Evolutionary conservation across 805 yeast genomes (phyloP).

Genomic region (Metschnikowia dekortorum): DNA sequence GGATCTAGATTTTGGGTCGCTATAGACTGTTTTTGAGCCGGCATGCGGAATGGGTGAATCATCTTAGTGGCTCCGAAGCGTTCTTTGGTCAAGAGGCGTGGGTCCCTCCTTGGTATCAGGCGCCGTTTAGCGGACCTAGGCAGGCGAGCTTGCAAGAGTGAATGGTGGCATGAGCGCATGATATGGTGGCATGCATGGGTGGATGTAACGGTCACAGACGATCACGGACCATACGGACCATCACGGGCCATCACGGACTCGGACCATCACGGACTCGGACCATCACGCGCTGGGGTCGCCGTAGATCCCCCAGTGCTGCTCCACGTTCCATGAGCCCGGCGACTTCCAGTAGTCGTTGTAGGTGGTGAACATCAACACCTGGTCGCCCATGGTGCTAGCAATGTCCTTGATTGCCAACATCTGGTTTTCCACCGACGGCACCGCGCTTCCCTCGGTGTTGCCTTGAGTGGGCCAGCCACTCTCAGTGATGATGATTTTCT

Average conservation of each 20-base stretch:
- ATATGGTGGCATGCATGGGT: too few species aligned
- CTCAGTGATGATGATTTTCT: constrained; percentile 53
- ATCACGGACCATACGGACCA: background rate
- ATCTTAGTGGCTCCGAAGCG: too few species aligned
- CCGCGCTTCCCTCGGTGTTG: constrained; percentile 47
- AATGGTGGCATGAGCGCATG: too few species aligned
- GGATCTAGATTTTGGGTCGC: too few species aligned
- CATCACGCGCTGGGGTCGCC: constrained; percentile 29
- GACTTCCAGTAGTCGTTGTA: constrained; percentile 62
- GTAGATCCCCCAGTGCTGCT: constrained; percentile 58
- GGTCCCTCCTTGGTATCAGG: too few species aligned
- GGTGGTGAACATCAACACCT: constrained; percentile 55
- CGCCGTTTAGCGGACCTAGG: too few species aligned
- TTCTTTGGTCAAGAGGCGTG: too few species aligned
- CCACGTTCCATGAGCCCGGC: constrained; percentile 54
- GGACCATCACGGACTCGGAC: background rate
- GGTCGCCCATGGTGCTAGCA: constrained; percentile 41
- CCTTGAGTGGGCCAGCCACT: constrained; percentile 73
- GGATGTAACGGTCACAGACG: background rate
- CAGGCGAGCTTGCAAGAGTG: too few species aligned
- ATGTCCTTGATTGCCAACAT: constrained; percentile 48
- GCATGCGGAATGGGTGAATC: too few species aligned
- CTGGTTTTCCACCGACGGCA: constrained; percentile 54
- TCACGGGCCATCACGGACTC: too few species aligned
- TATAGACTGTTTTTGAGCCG: too few species aligned